Evolutionary conservation across 2,329 filamentous ascomycete species (phyloP), one percentile per base, ranked within the genome.

Genomic region (Epichloe hybrida): DNA sequence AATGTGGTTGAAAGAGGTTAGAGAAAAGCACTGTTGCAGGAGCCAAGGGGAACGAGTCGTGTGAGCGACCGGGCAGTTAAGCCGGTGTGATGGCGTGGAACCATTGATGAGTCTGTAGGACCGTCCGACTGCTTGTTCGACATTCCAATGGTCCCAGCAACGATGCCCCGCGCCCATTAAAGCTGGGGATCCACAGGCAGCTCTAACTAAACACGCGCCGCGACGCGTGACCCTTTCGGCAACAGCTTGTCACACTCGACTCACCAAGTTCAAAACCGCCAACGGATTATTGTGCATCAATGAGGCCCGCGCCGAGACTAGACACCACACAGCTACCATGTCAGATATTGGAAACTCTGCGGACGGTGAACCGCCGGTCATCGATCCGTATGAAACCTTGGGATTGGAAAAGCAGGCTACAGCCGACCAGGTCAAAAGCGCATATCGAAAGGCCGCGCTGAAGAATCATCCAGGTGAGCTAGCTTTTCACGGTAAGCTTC

Each of bases 371-470:
- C 83, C 80, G 1, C 85, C 86, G 0, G 62, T 62, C 17, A 80
- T 85, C 42, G 73, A 86, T 58, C 91, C 93, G 0, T 98, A 98
- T 62, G 78, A 83, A 59, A 79, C 91, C 50, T 80, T 98, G 8
- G 78, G 74, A 21, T 66, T 98, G 40, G 75, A 83, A 38, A 79
- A 80, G 54, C 72, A 78, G 49, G 89, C 89, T 13, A 86, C 85
- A 0, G 70, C 81, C 40, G 81, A 88, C 55, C 80, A 95, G 61
- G 79, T 98, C 70, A 96, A 94, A 66, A 81, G 80, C 17, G 88
- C 91, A 17, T 98, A 98, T 72, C 86, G 88, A 63, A 95, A 94
- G 65, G 81, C 85, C 48, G 93, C 93, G 3, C 74, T 98, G 53
- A 89, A 82, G 66, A 79, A 90, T 59, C 93, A 98, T 61, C 87